phyloP scores from a whole-genome alignment of 768 basidiomycete species.

The Phallus indusiatus region DNA sequence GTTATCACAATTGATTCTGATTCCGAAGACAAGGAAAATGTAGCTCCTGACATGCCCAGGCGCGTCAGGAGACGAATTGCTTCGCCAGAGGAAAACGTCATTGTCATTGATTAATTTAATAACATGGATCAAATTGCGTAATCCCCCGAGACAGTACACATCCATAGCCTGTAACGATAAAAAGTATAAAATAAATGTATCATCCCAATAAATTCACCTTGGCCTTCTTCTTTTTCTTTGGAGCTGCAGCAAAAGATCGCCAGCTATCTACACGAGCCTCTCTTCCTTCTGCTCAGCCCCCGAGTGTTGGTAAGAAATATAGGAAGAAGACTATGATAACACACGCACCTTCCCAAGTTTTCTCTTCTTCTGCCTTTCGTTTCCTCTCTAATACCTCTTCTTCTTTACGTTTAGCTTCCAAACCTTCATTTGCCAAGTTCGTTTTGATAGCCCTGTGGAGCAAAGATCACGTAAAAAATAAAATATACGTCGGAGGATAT shows the following conservation, averaged over 20 bases:
- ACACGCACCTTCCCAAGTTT: slow-evolving; percentile 74
- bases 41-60: slow-evolving; percentile 35
- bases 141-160: slow-evolving; percentile 3
- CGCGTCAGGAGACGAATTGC: slow-evolving; percentile 37
- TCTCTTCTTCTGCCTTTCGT: slow-evolving; percentile 84
- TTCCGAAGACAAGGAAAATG: slow-evolving; percentile 56
- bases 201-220: slow-evolving; percentile 61
- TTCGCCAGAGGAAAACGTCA: slow-evolving; percentile 9
- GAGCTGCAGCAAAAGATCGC: slow-evolving; percentile 55
- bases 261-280: slow-evolving; percentile 81
- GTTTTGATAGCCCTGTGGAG: slow-evolving; percentile 67
- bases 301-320: not conserved
- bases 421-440: slow-evolving; percentile 84
- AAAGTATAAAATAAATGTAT: slow-evolving; percentile 14
- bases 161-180: slow-evolving; percentile 6
- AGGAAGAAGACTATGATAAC: not conserved
- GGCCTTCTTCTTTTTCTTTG: slow-evolving; percentile 71
- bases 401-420: slow-evolving; percentile 90
- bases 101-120: slow-evolving; percentile 25
- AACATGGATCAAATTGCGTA: not conserved
- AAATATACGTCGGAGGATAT: not conserved
- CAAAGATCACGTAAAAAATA: not conserved
- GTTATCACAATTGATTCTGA: slow-evolving; percentile 39
- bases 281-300: slow-evolving; percentile 37
- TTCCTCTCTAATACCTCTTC: slow-evolving; percentile 71